A percentile compares a stretch with the other conserved stretches of the same genome.
Evolutionary conservation across 2,329 filamentous ascomycete genomes (phyloP).

Genomic region (Fusarium algeriense): DNA sequence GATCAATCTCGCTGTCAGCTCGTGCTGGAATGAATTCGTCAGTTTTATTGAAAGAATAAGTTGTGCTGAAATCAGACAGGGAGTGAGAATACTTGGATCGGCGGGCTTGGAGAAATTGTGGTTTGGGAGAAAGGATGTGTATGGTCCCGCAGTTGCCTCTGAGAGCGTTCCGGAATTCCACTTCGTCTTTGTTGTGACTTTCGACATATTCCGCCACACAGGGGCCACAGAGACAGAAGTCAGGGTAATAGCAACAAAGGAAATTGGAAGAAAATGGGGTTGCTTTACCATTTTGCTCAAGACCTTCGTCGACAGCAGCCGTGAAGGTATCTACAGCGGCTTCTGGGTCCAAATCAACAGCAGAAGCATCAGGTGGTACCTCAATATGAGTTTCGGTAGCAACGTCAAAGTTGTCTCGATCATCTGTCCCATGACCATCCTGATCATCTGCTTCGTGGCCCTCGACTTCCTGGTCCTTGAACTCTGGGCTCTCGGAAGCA

Average conservation of each 20-base stretch:
- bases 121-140: not conserved
- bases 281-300: constrained; percentile 45
- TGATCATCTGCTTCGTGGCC: not conserved
- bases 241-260: constrained; percentile 33
- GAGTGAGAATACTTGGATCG: constrained; percentile 19
- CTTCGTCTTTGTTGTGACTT: constrained; percentile 36
- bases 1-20: constrained; percentile 43
- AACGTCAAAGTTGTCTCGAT: constrained; percentile 3
- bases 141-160: not conserved
- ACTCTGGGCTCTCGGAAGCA: constrained; percentile 4
- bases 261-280: constrained; percentile 18
- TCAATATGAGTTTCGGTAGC: constrained; percentile 27
- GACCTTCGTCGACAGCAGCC: constrained; percentile 10
- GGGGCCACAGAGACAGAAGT: constrained; percentile 36
- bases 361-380: constrained; percentile 15
- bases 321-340: constrained; percentile 20
- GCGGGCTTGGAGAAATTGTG: not conserved
- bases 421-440: not conserved
- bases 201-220: constrained; percentile 33
- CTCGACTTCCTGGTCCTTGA: not conserved
- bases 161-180: constrained; percentile 25
- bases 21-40: constrained; percentile 43
- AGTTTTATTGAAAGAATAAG: constrained; percentile 44
- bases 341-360: constrained; percentile 8
- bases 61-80: constrained; percentile 31